Base-by-base conservation (phyloP, 768 basidiomycete species). In the Pulveroboletus sp. region DNA sequence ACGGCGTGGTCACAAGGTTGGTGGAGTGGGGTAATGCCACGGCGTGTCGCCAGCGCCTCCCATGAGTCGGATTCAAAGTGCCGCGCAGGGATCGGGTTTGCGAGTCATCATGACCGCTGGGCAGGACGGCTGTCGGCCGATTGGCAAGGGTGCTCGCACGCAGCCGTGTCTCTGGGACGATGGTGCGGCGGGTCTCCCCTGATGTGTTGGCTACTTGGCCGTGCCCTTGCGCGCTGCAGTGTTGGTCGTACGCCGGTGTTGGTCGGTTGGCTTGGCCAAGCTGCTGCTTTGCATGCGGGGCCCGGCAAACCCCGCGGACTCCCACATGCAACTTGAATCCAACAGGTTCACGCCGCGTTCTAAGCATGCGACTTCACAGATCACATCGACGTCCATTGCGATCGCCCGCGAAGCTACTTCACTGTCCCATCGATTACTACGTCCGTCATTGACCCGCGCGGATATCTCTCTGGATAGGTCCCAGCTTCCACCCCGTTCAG, bases 251-350 rank as follows among this genome's bases (percentile, higher is more conserved):
- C 21, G 21, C 21, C 21, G 3, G 21, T 21, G n/a, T n/a, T n/a
- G n/a, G n/a, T n/a, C n/a, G n/a, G n/a, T n/a, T n/a, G n/a, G n/a
- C n/a, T n/a, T n/a, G n/a, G n/a, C n/a, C n/a, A n/a, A n/a, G n/a
- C n/a, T n/a, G n/a, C n/a, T n/a, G n/a, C n/a, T n/a, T n/a, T n/a
- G n/a, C n/a, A n/a, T n/a, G n/a, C n/a, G 8, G 5, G 3, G 38
- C 3, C 7, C 58, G 58, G 60, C 18, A 57, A 49, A 40, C 52
- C 52, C 62, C 60, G 55, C 17, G 39, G 41, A 14, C 30, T 17
- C 11, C 21, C 37, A 17, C n/a, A n/a, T n/a, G n/a, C n/a, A n/a
- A n/a, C n/a, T n/a, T n/a, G n/a, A n/a, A 24, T 12, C 5, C 35
- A 32, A 49, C 38, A 6, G 11, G 15, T n/a, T n/a, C n/a, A 21